Base-by-base conservation (phyloP, 2,329 filamentous ascomycete genomes). In the Bipolaris oryzae region DNA sequence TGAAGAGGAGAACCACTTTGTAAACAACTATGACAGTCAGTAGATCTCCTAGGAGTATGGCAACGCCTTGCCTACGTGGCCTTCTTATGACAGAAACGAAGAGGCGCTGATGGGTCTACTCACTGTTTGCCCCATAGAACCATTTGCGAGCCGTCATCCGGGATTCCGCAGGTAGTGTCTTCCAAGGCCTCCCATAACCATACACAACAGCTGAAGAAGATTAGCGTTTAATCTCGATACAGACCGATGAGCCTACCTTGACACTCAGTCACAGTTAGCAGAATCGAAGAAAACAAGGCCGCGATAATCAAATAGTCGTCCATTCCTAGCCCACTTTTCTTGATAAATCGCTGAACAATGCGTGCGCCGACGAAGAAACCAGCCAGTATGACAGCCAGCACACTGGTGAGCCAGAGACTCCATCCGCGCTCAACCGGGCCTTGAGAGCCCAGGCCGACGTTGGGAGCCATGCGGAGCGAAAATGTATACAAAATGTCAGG, bases 1-100 rank as follows among this genome's bases (percentile, higher is more conserved):
- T 75, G 39, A 74, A 63, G 55, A 66, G 70, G 33, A 77, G 60
- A 6, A 71, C 73, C 18, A 74, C 57, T 52, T 78, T 76, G 64
- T 78, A 78, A 20, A 77, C 58, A n/a, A 70, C 58, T 58, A 15
- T 13, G 1, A 23, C 13, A 5, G 43, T 58, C 18, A 58, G 52
- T 28, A 39, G 20, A 5, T 3, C 4, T 10, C 23, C 21, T 1
- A 10, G 21, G 10, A 5, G 3, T 3, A 43, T 13, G 13, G 18
- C 16, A 39, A 18, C 16, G 16, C 16, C 37, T 18, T 18, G 38
- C 18, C 10, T 41, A 2, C 4, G 18, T 7, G 2, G 13, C 15
- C 4, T n/a, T 7, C 3, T 23, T 38, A 9, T 15, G 3, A 23
- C 6, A n/a, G 38, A 21, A 13, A 13, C 7, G 23, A 41, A n/a